phyloP scores from a whole-genome alignment of 805 yeast species.

The Schwanniomyces polymorphus region DNA sequence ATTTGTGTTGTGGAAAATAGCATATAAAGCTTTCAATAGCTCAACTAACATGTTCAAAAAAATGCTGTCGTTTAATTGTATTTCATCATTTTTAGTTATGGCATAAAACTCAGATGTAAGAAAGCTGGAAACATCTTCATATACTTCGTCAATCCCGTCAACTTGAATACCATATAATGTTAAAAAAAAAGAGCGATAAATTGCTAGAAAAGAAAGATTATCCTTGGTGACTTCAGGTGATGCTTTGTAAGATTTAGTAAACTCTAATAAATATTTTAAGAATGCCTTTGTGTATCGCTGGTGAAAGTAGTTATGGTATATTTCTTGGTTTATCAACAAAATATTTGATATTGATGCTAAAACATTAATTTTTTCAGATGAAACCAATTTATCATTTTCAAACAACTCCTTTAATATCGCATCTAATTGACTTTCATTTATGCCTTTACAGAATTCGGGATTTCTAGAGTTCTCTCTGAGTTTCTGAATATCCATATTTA shows the following conservation, averaged over 20 bases:
- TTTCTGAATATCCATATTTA: constrained; percentile 3
- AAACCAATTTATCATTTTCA: neutral
- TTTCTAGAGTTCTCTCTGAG: constrained; percentile 11
- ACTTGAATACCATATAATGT: constrained; percentile 21
- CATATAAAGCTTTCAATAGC: constrained; percentile 23
- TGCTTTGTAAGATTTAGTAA: neutral
- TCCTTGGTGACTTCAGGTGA: constrained; percentile 1
- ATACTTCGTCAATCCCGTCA: constrained; percentile 3
- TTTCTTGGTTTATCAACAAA: constrained; percentile 19
- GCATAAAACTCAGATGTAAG: constrained; percentile 15
- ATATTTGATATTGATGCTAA: constrained; percentile 26
- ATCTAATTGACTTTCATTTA: constrained; percentile 57
- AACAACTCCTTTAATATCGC: constrained; percentile 40
- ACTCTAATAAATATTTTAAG: constrained; percentile 6
- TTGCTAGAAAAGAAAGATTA: constrained; percentile 16
- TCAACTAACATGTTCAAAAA: constrained; percentile 15
- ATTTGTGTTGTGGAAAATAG: constrained; percentile 19
- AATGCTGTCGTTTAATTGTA: neutral
- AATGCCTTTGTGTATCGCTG: constrained; percentile 13
- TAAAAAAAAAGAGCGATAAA: constrained; percentile 23
- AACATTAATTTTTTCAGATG: constrained; percentile 5
- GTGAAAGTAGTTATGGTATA: constrained; percentile 18
- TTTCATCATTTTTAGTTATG: constrained; percentile 4
- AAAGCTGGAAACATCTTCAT: constrained; percentile 9
- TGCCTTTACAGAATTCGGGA: constrained; percentile 12